Conservation (phyloP, 2,329 filamentous ascomycete genomes). For the Paradendryphiella salina region DNA sequence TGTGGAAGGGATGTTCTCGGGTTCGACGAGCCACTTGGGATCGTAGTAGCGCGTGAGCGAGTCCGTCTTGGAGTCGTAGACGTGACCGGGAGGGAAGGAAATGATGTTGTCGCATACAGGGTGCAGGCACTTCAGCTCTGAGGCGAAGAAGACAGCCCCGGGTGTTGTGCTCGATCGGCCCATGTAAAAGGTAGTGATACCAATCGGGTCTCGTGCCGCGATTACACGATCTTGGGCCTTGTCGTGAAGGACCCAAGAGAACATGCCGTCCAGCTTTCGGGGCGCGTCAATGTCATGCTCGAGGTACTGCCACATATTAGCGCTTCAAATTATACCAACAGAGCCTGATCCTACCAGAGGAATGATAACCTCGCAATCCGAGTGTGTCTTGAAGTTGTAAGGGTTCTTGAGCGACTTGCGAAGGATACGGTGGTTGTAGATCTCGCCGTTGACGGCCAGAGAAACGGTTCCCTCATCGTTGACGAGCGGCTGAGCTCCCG, state of each 20-base stretch:
- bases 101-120: conserved; percentile 94
- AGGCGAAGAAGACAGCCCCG: conserved; percentile 89
- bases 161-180: conserved; percentile 82
- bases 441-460: conserved; percentile 97
- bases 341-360: conserved; percentile 69
- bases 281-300: conserved; percentile 90
- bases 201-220: conserved; percentile 93
- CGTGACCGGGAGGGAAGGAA: conserved; percentile 89
- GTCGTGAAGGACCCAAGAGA: conserved; percentile 98
- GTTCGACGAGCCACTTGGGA: conserved; percentile 86
- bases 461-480: conserved; percentile 87
- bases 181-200: conserved; percentile 96
- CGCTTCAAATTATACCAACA: background rate
- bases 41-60: conserved; percentile 85
- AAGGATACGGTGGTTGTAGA: conserved; percentile 97
- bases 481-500: conserved; percentile 91
- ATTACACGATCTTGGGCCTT: conserved; percentile 90
- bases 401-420: conserved; percentile 80
- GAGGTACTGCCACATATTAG: conserved; percentile 67
- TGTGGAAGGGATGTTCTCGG: conserved; percentile 72
- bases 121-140: conserved; percentile 91
- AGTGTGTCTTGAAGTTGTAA: conserved; percentile 98
- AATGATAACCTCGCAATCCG: conserved; percentile 98
- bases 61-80: conserved; percentile 93
- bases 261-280: conserved; percentile 97